These are phyloP conservation scores for Delitschia confertaspora DNA, from an alignment of 495 filamentous ascomycete genomes.

Conservation along the genomic window DNA sequence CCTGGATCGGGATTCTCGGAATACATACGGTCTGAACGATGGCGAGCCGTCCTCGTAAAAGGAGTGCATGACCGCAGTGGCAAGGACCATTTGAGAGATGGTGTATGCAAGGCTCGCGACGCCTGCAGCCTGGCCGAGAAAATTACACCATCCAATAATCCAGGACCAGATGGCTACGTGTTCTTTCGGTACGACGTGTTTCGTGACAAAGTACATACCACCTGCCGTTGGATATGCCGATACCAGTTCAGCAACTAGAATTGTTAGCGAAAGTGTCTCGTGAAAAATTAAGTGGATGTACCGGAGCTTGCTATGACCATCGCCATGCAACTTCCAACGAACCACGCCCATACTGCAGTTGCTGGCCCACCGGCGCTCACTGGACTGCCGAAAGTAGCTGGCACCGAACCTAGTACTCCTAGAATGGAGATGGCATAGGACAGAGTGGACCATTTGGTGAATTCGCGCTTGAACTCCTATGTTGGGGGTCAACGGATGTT, in stretches of 20 bases:
- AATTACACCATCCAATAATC: constrained; percentile 58
- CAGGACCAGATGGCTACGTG: constrained; percentile 43
- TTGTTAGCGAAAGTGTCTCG: constrained; percentile 5
- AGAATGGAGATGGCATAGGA: constrained; percentile 68
- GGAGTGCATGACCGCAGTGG: constrained; percentile 54
- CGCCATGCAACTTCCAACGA: constrained; percentile 59
- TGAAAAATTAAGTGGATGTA: constrained; percentile 15
- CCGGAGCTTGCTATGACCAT: constrained; percentile 58
- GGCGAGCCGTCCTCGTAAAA: constrained; percentile 37
- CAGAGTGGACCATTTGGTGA: constrained; percentile 65
- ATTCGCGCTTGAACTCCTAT: constrained; percentile 55
- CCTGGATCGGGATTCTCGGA: no score
- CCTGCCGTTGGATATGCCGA: constrained; percentile 46
- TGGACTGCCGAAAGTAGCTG: constrained; percentile 57
- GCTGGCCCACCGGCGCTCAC: constrained; percentile 59
- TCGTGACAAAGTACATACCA: constrained; percentile 44
- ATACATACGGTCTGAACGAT: constrained; percentile 39
- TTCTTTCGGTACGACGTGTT: constrained; percentile 37
- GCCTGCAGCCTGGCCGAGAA: constrained; percentile 57
- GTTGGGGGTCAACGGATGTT: constrained; percentile 2
- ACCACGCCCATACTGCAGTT: constrained; percentile 65
- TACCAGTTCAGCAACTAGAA: constrained; percentile 44
- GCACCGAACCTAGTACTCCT: constrained; percentile 60
- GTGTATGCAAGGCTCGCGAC: constrained; percentile 60
- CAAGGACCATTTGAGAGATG: constrained; percentile 57